Percentiles rank a stretch among this genome's conserved stretches.
Evolutionary conservation across 352 stramenopile species (phyloP).

Genomic region (Phytophthora macrochlamydospora): DNA sequence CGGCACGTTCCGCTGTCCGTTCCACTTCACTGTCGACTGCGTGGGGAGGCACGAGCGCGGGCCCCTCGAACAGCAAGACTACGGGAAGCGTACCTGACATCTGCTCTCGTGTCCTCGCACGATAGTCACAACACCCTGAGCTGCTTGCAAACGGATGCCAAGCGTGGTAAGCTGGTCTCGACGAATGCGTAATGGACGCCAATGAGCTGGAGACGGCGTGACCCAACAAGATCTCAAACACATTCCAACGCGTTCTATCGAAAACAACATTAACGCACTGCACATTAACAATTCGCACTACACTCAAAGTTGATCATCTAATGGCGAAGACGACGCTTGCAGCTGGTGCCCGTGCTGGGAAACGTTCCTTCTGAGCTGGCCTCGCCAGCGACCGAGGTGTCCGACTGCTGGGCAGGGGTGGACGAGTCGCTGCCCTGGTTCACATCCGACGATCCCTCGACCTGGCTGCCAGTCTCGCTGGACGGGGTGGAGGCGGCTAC

Average conservation of each 20-base stretch:
- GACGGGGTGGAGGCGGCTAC: slow-evolving; percentile 8
- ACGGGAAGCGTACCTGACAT: too few species aligned
- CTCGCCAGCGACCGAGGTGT: slow-evolving; percentile 10
- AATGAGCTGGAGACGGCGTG: too few species aligned
- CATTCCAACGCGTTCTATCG: neutral
- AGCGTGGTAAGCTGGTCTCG: too few species aligned
- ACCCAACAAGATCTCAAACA: too few species aligned
- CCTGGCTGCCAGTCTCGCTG: slow-evolving; percentile 12
- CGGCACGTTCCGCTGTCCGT: too few species aligned
- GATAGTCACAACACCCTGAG: too few species aligned
- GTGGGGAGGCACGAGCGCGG: too few species aligned
- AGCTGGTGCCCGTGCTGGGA: slow-evolving; percentile 29
- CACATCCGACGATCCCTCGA: neutral
- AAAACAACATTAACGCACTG: neutral
- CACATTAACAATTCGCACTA: neutral
- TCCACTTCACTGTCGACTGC: too few species aligned
- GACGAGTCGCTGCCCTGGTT: slow-evolving; percentile 5
- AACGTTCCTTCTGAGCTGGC: slow-evolving; percentile 21
- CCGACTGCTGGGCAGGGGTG: slow-evolving; percentile 11
- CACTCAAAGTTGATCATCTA: slow-evolving; percentile 11
- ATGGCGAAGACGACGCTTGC: slow-evolving; percentile 32
- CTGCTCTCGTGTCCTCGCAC: too few species aligned
- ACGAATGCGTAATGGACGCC: too few species aligned
- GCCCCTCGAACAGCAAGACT: too few species aligned
- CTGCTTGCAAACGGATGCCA: too few species aligned